Evolutionary conservation across 2,329 filamentous ascomycete species (phyloP), one percentile per base, ranked within the genome.

Genomic region (Scedosporium minutisporum): DNA sequence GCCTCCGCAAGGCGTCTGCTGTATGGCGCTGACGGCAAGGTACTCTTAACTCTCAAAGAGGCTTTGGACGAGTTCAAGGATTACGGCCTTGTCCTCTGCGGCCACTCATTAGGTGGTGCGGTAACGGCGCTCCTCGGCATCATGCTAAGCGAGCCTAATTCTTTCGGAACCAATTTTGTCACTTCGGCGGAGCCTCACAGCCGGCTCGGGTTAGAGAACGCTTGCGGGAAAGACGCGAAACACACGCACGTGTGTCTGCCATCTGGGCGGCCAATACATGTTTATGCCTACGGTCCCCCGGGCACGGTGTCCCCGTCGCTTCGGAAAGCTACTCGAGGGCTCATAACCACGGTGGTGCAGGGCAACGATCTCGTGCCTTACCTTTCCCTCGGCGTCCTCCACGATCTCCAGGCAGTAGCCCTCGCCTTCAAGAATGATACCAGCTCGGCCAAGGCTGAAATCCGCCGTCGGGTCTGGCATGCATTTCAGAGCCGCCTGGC

Each of bases 251-350:
- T 85, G 38, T 80, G 78, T 18, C 78, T 92, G 0, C 89, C 89
- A 0, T 68, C 86, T 0, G 85, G 86, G 16, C 82, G 89, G 0
- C 86, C 87, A 3, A 88, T 92, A 21, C 89, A 93, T 67, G 89
- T 91, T 12, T 93, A 90, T 70, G 87, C 89, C 6, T 93, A 91
- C 70, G 89, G 89, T 0, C 86, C 89, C 1, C 88, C 89, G 0
- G 84, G 87, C 0, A 88, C 87, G 14, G 85, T 92, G 81, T 90
- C 87, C 0, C 80, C 87, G 0, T 83, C 86, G 2, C 79, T 93
- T 6, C 84, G 88, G 51, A 82, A 83, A 64, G 86, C 87, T 10
- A 92, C 89, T 0, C 81, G 87, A 14, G 89, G 88, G 1, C 79
- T 93, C 6, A 87, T 93, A 64, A 93, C 89, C 2, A 91, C 85